A percentile compares a stretch with the other conserved stretches of the same genome.
Conservation (phyloP, 768 basidiomycete species). For the Boletellus ananiceps region DNA sequence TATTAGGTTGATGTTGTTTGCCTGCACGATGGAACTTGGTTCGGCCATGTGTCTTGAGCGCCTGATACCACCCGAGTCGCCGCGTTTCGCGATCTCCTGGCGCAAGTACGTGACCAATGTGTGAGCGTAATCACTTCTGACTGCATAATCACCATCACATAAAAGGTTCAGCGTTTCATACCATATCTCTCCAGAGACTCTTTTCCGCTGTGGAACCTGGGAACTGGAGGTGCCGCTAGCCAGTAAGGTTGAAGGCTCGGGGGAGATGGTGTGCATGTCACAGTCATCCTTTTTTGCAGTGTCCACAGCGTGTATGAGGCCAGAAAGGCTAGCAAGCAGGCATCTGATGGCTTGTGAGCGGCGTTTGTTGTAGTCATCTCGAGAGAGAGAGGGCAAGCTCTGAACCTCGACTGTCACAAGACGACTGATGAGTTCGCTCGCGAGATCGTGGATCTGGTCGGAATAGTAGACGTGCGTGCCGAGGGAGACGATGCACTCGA, state of each 20-base stretch:
- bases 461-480: constrained; percentile 93
- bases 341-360: constrained; percentile 66
- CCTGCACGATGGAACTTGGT: constrained; percentile 43
- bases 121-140: constrained; percentile 73
- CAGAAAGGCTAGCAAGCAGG: constrained; percentile 64
- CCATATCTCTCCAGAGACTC: constrained; percentile 81
- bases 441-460: constrained; percentile 91
- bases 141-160: constrained; percentile 72
- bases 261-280: constrained; percentile 10
- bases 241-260: constrained; percentile 25
- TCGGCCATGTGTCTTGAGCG: constrained; percentile 45
- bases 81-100: constrained; percentile 65
- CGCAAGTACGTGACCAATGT: constrained; percentile 73
- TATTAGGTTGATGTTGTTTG: constrained; percentile 43
- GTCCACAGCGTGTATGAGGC: constrained; percentile 64
- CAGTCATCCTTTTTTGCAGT: constrained; percentile 25
- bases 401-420: constrained; percentile 67
- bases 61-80: constrained; percentile 44
- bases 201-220: constrained; percentile 52
- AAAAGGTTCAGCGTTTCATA: constrained; percentile 84
- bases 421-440: constrained; percentile 75
- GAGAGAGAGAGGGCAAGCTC: constrained; percentile 42
- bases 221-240: constrained; percentile 25
- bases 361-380: constrained; percentile 37
- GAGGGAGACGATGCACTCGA: constrained; percentile 76